A percentile compares a stretch with the other conserved stretches of the same genome.
Evolutionary conservation across 179 eudicot species (phyloP).

Genomic region (Drosera spatulata): DNA sequence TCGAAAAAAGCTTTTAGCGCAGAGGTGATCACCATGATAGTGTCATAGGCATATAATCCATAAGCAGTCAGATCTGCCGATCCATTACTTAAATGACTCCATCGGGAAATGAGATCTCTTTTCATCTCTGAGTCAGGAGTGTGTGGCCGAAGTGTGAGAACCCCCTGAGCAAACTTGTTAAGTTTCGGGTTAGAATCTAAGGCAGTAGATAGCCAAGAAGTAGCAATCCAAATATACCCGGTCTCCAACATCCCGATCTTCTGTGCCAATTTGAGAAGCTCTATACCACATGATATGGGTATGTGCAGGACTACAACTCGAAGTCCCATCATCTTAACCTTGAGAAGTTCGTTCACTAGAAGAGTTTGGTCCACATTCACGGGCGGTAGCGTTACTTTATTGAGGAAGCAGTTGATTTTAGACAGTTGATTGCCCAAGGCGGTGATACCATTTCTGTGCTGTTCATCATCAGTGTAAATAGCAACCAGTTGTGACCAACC

Average conservation of each 20-base stretch:
- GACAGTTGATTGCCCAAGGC: slow-evolving; percentile 52
- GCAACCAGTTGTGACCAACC: slow-evolving; percentile 50
- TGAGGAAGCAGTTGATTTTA: slow-evolving; percentile 48
- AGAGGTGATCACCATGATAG: slow-evolving; percentile 62
- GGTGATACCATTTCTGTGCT: slow-evolving; percentile 46
- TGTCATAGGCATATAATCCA: slow-evolving; percentile 72
- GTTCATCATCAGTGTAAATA: slow-evolving; percentile 63
- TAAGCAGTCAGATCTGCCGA: slow-evolving; percentile 41
- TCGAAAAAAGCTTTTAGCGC: slow-evolving; percentile 37
- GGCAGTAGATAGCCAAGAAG: slow-evolving; percentile 57
- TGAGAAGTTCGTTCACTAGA: slow-evolving; percentile 27
- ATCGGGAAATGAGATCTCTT: slow-evolving; percentile 37
- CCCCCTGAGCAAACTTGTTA: slow-evolving; percentile 34
- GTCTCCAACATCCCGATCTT: slow-evolving; percentile 53
- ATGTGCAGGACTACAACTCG: slow-evolving; percentile 60
- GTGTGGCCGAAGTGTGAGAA: slow-evolving; percentile 52
- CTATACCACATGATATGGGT: slow-evolving; percentile 28
- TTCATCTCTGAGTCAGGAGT: slow-evolving; percentile 52
- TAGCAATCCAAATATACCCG: slow-evolving; percentile 75
- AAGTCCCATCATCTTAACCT: slow-evolving; percentile 51
- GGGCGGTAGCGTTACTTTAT: slow-evolving; percentile 59
- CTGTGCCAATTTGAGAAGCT: slow-evolving; percentile 39
- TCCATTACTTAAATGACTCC: slow-evolving; percentile 54
- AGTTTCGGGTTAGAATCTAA: slow-evolving; percentile 31
- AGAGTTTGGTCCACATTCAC: slow-evolving; percentile 10